phyloP scores from a whole-genome alignment of 2,329 filamentous ascomycete species.

The Cercospora sesami region DNA sequence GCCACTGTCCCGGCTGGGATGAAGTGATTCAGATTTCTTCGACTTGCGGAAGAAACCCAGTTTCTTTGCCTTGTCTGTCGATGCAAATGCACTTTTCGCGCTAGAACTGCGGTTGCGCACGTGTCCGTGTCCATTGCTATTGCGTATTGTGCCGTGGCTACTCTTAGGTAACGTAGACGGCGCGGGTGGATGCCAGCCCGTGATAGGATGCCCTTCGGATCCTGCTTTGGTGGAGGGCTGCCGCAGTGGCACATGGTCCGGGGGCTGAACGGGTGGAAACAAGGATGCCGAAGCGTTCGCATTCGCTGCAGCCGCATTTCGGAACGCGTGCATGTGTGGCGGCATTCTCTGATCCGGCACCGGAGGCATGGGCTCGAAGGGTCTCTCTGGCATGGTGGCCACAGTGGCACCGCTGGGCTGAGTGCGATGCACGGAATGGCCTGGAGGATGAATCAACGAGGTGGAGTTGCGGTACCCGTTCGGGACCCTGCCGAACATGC shows the following conservation, averaged over 20 bases:
- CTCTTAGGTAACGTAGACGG: constrained; percentile 17
- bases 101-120: constrained; percentile 26
- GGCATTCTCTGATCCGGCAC: constrained; percentile 27
- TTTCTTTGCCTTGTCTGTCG: constrained; percentile 32
- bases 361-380: constrained; percentile 9
- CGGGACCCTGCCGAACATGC: constrained; percentile 13
- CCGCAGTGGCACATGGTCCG: constrained; percentile 35
- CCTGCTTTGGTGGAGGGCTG: constrained; percentile 27
- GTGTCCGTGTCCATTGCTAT: not conserved
- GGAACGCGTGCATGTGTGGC: constrained; percentile 38
- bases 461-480: constrained; percentile 31
- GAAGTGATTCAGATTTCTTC: constrained; percentile 17
- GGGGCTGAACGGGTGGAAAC: constrained; percentile 31
- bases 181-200: constrained; percentile 40
- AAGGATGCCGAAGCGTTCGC: constrained; percentile 30
- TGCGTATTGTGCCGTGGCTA: constrained; percentile 19
- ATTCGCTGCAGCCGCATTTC: constrained; percentile 29
- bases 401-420: constrained; percentile 23
- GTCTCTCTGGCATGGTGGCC: constrained; percentile 13
- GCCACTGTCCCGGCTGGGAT: constrained; percentile 1
- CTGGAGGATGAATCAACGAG: constrained; percentile 31
- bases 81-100: constrained; percentile 27
- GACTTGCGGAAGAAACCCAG: constrained; percentile 32
- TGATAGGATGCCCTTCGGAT: constrained; percentile 37
- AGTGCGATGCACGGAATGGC: constrained; percentile 24